These are phyloP conservation scores for Rosa lucieae DNA, from an alignment of 306 rosid species.

Conservation along the genomic window DNA sequence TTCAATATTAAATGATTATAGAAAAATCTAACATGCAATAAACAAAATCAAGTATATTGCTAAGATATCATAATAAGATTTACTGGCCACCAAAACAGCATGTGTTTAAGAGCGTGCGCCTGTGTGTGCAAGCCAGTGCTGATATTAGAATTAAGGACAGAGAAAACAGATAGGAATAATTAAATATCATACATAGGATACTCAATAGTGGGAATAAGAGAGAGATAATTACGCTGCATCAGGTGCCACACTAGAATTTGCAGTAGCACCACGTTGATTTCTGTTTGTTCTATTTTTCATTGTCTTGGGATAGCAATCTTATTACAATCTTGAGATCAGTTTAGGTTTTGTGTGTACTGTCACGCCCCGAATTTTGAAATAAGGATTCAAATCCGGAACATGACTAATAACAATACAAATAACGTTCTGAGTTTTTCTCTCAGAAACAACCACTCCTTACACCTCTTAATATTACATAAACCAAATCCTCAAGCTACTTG, in stretches of 20 bases:
- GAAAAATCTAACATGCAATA: neutral
- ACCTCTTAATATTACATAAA: no score
- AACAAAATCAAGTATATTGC: neutral
- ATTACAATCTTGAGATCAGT: no score
- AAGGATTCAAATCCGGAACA: no score
- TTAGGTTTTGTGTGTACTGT: no score
- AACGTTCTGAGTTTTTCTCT: no score
- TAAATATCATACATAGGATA: conserved; percentile 13
- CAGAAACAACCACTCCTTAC: no score
- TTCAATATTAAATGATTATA: neutral
- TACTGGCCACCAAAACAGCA: neutral
- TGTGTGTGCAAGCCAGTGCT: neutral
- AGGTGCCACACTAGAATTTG: conserved; percentile 81
- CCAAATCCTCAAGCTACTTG: no score
- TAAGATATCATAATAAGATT: neutral
- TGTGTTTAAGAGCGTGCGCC: neutral
- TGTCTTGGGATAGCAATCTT: no score
- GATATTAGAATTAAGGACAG: conserved; percentile 13
- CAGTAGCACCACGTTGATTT: conserved; percentile 59
- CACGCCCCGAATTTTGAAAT: no score
- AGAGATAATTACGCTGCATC: conserved; percentile 79
- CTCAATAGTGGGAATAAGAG: conserved; percentile 10
- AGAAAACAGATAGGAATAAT: conserved; percentile 6
- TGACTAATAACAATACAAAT: no score
- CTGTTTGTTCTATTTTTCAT: no score